phyloP scores from a whole-genome alignment of 2,329 filamentous ascomycete species.

The Scedosporium boydii region DNA sequence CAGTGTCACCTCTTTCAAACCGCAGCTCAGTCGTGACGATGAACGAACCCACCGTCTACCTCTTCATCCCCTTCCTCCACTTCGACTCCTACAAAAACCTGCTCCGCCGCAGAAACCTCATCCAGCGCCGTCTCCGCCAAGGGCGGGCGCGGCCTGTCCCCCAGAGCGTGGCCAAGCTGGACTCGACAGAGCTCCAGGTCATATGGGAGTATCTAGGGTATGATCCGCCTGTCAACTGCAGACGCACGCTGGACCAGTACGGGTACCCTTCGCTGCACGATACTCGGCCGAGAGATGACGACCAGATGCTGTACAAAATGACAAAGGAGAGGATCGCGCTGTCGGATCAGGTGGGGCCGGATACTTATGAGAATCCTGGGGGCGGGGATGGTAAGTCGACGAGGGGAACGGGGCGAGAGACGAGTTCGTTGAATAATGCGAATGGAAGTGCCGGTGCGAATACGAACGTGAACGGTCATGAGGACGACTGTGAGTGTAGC shows the following conservation, averaged over 20 bases:
- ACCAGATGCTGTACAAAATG: slow-evolving; percentile 59
- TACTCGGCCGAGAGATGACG: slow-evolving; percentile 51
- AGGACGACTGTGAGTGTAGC: slow-evolving; percentile 9
- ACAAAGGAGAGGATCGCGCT: slow-evolving; percentile 33
- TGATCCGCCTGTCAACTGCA: slow-evolving; percentile 51
- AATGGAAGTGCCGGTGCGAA: no score
- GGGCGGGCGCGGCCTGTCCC: slow-evolving; percentile 48
- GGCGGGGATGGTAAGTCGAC: slow-evolving; percentile 10
- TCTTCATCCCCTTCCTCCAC: slow-evolving; percentile 52
- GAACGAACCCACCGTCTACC: slow-evolving; percentile 27
- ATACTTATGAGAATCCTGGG: slow-evolving; percentile 5
- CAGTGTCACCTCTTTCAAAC: slow-evolving; percentile 25
- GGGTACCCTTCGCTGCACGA: slow-evolving; percentile 53
- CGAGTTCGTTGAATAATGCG: slow-evolving; percentile 4
- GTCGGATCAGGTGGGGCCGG: slow-evolving; percentile 4
- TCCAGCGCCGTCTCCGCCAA: slow-evolving; percentile 40
- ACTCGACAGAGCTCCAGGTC: slow-evolving; percentile 47
- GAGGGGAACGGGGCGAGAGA: slow-evolving; percentile 8
- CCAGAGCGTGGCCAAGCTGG: slow-evolving; percentile 39
- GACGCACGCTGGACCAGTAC: slow-evolving; percentile 54
- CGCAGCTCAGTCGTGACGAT: slow-evolving; percentile 18
- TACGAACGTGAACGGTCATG: background rate
- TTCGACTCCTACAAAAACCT: slow-evolving; percentile 55
- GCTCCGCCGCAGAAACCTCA: slow-evolving; percentile 44
- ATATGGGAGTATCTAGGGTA: slow-evolving; percentile 55